Evolutionary conservation across 345 rosid species (phyloP), one percentile per base, ranked within the genome.

Genomic region (Anacardium occidentale): DNA sequence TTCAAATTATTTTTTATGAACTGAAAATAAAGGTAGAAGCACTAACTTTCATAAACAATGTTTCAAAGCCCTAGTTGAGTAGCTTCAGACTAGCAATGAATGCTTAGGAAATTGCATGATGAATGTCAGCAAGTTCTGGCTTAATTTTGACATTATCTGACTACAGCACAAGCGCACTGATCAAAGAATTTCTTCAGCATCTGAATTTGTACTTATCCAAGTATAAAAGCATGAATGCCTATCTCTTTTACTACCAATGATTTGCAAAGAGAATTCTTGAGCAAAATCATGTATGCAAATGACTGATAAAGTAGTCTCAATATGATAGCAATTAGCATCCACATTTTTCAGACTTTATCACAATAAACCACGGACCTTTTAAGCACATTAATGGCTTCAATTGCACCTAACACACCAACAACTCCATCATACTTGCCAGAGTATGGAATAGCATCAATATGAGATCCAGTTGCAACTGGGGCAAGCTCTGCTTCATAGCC

Each of bases 401-500:
- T 83, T 45, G 98, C 98, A 76, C 98, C 97, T 73, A 94, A 81
- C 83, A 94, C 97, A 82, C 98, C 98, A 34, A 91, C 94, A 53
- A 91, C 98, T 21, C 98, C 97, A 79, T 94, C 98, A 78, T 85
- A 94, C 80, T 91, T 94, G 54, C 98, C 98, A 0, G 97, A 91
- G 83, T 87, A 91, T 3, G 98, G 98, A 80, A 94, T 94, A 75
- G 98, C 98, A 88, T 94, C 98, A 7, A 87, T 89, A 47, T 94
- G 97, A 78, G 98, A 94, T 77, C 97, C 98, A 37, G 97, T 90
- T 10, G 93, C 98, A 62, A 91, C 87, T 7, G 92, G 80, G 75
- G 90, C 62, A 48, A 89, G 97, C 80, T 77, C 80, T 64, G 88
- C 85, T 72, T 91, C 91, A 77, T 77, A 76, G 64, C 97, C 95